These are phyloP conservation scores for Pythium dissimile DNA, from an alignment of 352 stramenopile genomes.

Conservation along the genomic window DNA sequence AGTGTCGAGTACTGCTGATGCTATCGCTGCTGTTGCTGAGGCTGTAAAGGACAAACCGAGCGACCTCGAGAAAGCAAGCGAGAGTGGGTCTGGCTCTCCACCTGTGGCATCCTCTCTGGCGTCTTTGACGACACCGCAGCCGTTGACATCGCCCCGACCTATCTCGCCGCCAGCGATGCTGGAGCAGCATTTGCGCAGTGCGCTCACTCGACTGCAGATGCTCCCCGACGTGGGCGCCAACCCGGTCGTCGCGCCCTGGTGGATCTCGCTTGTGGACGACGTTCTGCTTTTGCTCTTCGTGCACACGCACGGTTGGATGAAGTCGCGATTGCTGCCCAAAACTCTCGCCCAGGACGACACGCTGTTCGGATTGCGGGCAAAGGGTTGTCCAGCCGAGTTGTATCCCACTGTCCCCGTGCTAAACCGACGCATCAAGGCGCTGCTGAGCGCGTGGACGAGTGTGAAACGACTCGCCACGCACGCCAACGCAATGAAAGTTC, in stretches of 20 bases:
- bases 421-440: constrained; percentile 46
- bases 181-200: constrained; percentile 19
- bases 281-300: constrained; percentile 67
- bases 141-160: background rate
- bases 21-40: too few species aligned
- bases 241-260: constrained; percentile 58
- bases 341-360: constrained; percentile 37
- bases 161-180: background rate
- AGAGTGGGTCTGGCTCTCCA: background rate
- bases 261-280: constrained; percentile 75
- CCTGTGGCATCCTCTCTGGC: too few species aligned
- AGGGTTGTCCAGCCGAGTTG: constrained; percentile 5
- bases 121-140: background rate
- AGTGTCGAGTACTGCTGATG: too few species aligned
- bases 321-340: constrained; percentile 32
- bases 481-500: background rate
- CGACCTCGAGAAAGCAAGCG: background rate
- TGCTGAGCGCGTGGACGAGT: constrained; percentile 53
- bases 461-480: constrained; percentile 14
- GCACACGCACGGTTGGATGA: constrained; percentile 70
- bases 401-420: constrained; percentile 56
- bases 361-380: constrained; percentile 57
- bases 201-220: constrained; percentile 38
- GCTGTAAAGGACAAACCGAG: background rate
- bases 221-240: constrained; percentile 34